Base-by-base conservation (phyloP, 2,329 filamentous ascomycete species). In the Botrytis deweyae region DNA sequence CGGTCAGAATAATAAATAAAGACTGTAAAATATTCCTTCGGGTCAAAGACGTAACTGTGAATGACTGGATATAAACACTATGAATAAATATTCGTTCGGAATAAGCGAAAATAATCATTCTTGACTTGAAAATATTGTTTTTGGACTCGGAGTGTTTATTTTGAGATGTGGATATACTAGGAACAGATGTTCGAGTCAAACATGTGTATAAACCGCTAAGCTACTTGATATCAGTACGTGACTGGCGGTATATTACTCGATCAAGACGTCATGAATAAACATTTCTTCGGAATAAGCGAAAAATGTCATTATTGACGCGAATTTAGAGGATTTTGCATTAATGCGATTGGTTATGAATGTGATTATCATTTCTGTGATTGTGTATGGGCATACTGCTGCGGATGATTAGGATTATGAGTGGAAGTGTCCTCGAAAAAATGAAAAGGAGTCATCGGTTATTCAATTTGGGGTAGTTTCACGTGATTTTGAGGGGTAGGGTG, bases 41-140 rank as follows among this genome's bases (percentile, higher is more conserved):
- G 25, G 14, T 52, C 25, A 14, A 7, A n/a, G 6, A 1, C 1
- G 7, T 3, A 33, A 61, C 18, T 22, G 1, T 36, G 1, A 10
- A 38, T 5, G 33, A 36, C 9, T 25, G 0, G 4, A 12, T 36
- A 14, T 38, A 12, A 36, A 25, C 1, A 2, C 25, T 1, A 9
- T 58, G n/a, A 29, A 18, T 18, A 1, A 9, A 29, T 8, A 29
- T 58, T 29, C 14, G 14, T 16, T 29, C 16, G 14, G 7, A 55
- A 18, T 9, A 29, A 29, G 52, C n/a, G 52, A 33, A 58, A 58
- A 29, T 7, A 18, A 3, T 29, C 52, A 58, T 18, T 29, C 20
- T 20, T 49, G 8, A 25, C 20, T 49, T 4, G 1, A 58, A 8
- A 16, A 16, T 58, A 58, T 16, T 58, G 25, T 18, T 3, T 18